A percentile compares a stretch with the other conserved stretches of the same genome.
phyloP scores from a whole-genome alignment of 257 asterid genomes.

The Ajuga chamaepitys region DNA sequence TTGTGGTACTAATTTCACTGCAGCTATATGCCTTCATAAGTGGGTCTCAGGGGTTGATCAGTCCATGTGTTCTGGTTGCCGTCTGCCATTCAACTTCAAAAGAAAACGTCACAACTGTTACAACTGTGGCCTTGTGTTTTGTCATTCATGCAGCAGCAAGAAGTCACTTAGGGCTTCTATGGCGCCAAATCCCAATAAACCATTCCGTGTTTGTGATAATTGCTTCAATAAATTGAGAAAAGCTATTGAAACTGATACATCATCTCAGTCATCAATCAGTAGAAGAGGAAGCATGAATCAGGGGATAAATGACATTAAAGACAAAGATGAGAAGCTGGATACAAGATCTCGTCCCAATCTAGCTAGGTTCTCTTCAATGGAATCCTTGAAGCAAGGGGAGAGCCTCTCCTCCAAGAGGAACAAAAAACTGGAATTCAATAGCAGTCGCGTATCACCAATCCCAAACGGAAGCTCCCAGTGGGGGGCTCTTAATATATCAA shows the following conservation, averaged over 20 bases:
- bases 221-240: slow-evolving; percentile 78
- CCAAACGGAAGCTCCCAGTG: slow-evolving; percentile 85
- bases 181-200: slow-evolving; percentile 93
- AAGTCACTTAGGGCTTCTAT: slow-evolving; percentile 81
- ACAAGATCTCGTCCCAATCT: slow-evolving; percentile 68
- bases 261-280: slow-evolving; percentile 60
- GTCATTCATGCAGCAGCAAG: slow-evolving; percentile 94
- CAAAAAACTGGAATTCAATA: slow-evolving; percentile 74
- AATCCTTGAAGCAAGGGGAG: slow-evolving; percentile 77
- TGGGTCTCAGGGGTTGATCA: slow-evolving; percentile 95
- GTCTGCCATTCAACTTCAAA: slow-evolving; percentile 79
- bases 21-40: slow-evolving; percentile 86
- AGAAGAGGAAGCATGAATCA: slow-evolving; percentile 70
- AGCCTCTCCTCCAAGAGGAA: slow-evolving; percentile 66
- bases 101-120: slow-evolving; percentile 96
- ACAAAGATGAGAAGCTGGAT: slow-evolving; percentile 69
- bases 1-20: slow-evolving; percentile 84
- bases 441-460: slow-evolving; percentile 92
- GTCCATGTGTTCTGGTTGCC: slow-evolving; percentile 95
- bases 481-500: slow-evolving; percentile 76
- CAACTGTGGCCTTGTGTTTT: slow-evolving; percentile 92
- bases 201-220: slow-evolving; percentile 87
- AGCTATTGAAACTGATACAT: slow-evolving; percentile 59
- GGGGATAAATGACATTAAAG: slow-evolving; percentile 41
- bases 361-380: slow-evolving; percentile 82